Evolutionary conservation across 495 filamentous ascomycete species (phyloP).

Genomic region (Bathelium albidoporum): DNA sequence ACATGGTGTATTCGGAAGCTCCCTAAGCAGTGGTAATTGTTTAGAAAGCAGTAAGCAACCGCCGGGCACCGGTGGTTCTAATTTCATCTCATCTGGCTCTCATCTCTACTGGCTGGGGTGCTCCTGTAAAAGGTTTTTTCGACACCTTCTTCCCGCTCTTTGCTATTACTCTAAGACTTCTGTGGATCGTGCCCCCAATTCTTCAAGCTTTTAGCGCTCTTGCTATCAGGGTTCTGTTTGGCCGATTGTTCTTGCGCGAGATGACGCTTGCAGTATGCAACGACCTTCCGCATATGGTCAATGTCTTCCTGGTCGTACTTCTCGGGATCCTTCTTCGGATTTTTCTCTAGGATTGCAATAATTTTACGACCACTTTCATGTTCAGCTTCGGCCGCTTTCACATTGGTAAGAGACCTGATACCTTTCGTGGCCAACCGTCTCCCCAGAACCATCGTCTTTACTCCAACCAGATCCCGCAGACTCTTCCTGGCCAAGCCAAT

Average conservation of each 20-base stretch:
- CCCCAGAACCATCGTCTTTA: slow-evolving; percentile 46
- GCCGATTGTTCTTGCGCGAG: slow-evolving; percentile 46
- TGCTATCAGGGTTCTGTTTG: slow-evolving; percentile 45
- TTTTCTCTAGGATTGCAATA: slow-evolving; percentile 51
- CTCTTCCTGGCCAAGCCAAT: slow-evolving; percentile 48
- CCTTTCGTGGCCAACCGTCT: slow-evolving; percentile 59
- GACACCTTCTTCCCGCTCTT: no score
- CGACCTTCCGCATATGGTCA: slow-evolving; percentile 56
- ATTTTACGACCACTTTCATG: slow-evolving; percentile 48
- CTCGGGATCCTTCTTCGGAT: slow-evolving; percentile 44
- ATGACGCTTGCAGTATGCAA: slow-evolving; percentile 51
- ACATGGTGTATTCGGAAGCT: no score
- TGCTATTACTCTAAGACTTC: slow-evolving; percentile 30
- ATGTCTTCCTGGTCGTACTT: slow-evolving; percentile 48
- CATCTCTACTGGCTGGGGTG: no score
- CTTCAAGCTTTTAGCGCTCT: slow-evolving; percentile 48
- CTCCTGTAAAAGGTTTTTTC: no score
- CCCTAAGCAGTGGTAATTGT: no score
- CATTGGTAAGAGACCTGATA: no score
- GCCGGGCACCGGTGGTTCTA: no score
- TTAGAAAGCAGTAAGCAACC: no score
- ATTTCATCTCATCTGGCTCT: no score
- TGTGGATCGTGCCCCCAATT: slow-evolving; percentile 60
- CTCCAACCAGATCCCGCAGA: slow-evolving; percentile 48
- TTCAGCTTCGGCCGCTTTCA: not conserved